Percentiles rank a stretch among this genome's conserved stretches.
Conservation (phyloP, 768 basidiomycete genomes). For the Hygrophoropsis aurantiaca region DNA sequence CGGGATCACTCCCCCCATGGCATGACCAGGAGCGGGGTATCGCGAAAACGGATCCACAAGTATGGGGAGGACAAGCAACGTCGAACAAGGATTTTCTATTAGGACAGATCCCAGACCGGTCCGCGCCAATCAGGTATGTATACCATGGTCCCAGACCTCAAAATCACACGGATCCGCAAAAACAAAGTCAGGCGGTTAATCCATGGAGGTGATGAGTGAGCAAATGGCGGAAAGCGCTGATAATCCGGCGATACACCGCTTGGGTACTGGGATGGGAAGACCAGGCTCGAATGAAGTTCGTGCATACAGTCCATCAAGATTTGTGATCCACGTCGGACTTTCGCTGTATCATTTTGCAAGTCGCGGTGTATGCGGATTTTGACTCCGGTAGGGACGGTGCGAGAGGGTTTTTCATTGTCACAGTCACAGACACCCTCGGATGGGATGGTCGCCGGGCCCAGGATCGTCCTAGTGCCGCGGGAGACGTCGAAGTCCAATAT, state of each 20-base stretch:
- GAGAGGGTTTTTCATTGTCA: neutral
- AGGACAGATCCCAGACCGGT: no score
- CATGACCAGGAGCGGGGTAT: no score
- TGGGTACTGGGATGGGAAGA: constrained; percentile 7
- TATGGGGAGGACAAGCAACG: no score
- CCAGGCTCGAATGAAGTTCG: neutral
- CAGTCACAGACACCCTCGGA: constrained; percentile 10
- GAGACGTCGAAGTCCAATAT: constrained; percentile 11
- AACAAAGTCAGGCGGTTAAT: constrained; percentile 13
- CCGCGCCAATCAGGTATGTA: no score
- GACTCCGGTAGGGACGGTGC: constrained; percentile 1
- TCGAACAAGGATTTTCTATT: no score
- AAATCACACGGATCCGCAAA: no score
- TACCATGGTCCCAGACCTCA: no score
- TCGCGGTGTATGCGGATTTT: neutral
- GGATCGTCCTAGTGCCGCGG: constrained; percentile 33
- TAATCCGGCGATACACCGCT: constrained; percentile 20
- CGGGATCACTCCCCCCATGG: no score
- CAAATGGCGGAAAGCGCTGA: constrained; percentile 4
- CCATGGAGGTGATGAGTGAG: constrained; percentile 11
- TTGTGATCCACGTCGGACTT: neutral
- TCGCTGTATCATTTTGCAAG: neutral
- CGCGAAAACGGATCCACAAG: no score
- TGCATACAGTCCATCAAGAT: neutral
- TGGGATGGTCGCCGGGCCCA: constrained; percentile 21